Evolutionary conservation across 345 rosid species (phyloP).

Genomic region (Microthlaspi erraticum): DNA sequence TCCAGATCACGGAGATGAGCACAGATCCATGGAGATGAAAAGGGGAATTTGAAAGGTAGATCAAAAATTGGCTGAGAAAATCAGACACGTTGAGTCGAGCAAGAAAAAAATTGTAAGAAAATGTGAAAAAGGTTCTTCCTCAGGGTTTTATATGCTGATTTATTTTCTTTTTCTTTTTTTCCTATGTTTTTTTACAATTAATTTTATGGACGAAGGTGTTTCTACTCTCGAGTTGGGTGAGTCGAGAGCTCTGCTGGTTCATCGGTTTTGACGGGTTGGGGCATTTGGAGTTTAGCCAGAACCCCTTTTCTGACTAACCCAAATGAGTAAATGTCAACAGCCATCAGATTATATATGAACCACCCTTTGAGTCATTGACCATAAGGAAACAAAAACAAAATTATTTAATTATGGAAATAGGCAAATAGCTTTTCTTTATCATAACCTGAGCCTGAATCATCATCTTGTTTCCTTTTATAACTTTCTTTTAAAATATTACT

Average conservation of each 20-base stretch:
- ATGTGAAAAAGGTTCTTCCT: conserved; percentile 46
- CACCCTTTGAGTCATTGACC: not conserved
- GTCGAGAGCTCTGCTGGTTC: conserved; percentile 24
- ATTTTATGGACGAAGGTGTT: not conserved
- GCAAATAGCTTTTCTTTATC: not conserved
- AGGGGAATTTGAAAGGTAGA: conserved; percentile 36
- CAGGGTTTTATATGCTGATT: conserved; percentile 36
- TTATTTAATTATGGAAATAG: not conserved
- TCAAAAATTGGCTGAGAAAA: conserved; percentile 43
- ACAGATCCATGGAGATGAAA: conserved; percentile 43
- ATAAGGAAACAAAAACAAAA: not conserved
- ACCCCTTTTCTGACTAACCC: conserved; percentile 5
- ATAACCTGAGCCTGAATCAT: too few species aligned
- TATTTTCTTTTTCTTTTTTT: too few species aligned
- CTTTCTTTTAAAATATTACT: too few species aligned
- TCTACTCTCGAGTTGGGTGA: not conserved
- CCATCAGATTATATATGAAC: not conserved
- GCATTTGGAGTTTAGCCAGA: conserved; percentile 25
- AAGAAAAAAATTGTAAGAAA: conserved; percentile 38
- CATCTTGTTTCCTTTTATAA: too few species aligned
- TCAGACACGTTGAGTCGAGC: conserved; percentile 42
- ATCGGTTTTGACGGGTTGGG: conserved; percentile 37
- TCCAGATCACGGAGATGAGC: conserved; percentile 37
- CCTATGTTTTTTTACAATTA: not conserved
- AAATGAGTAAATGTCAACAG: not conserved